phyloP scores from a whole-genome alignment of 2,329 filamentous ascomycete species.

The Ophiostoma angusticollis region DNA sequence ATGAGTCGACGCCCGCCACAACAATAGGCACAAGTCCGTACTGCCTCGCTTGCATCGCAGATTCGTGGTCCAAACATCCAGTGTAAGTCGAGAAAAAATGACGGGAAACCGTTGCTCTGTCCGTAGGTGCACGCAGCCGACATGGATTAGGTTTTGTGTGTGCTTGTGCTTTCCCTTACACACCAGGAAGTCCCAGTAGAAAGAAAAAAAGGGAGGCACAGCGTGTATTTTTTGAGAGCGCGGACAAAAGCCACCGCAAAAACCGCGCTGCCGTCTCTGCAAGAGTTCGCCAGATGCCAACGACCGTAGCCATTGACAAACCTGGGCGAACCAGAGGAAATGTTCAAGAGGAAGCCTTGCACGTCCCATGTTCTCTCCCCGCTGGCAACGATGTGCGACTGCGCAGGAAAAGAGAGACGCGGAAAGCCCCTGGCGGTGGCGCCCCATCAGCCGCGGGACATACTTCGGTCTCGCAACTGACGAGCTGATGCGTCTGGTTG shows the following conservation, averaged over 20 bases:
- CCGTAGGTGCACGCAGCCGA: conserved; percentile 74
- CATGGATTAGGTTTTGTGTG: conserved; percentile 92
- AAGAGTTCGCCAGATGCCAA: conserved; percentile 23
- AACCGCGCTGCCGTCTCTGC: conserved; percentile 57
- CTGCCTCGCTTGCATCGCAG: not conserved
- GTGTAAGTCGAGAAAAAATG: conserved; percentile 12
- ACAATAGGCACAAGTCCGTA: not conserved
- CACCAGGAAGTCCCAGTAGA: conserved; percentile 33
- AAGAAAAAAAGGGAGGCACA: conserved; percentile 2
- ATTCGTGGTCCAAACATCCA: not conserved
- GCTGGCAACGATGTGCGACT: no score
- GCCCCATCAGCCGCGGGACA: no score
- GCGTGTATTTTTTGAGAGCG: conserved; percentile 34
- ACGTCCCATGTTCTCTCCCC: no score
- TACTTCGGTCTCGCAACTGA: no score
- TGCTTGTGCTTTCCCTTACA: conserved; percentile 68
- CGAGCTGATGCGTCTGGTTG: no score
- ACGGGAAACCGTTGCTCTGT: conserved; percentile 54
- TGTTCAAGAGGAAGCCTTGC: no score
- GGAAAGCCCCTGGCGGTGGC: no score
- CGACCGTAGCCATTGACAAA: not conserved
- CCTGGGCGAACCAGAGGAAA: conserved; percentile 32
- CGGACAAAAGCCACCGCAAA: conserved; percentile 96
- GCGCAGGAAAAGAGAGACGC: no score
- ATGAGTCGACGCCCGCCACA: no score